These are phyloP conservation scores for Jatropha multifida DNA, from an alignment of 441 rosid genomes.

Conservation along the genomic window DNA sequence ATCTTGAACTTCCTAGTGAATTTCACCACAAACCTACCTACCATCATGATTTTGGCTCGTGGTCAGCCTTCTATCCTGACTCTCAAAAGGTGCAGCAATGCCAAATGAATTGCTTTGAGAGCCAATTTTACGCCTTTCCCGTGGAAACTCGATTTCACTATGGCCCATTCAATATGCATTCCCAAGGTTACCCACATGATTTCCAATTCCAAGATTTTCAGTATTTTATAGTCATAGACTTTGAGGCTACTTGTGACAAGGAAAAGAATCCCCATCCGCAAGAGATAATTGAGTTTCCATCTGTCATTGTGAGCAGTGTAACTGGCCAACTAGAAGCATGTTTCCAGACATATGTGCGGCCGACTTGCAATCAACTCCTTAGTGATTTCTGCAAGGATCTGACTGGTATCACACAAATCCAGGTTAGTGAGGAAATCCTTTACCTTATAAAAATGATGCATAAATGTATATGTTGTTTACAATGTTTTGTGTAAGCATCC, in stretches of 20 bases:
- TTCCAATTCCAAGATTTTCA: slow-evolving; percentile 57
- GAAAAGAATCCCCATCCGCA: slow-evolving; percentile 64
- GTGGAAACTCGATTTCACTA: slow-evolving; percentile 40
- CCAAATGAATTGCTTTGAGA: slow-evolving; percentile 40
- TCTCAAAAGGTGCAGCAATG: slow-evolving; percentile 42
- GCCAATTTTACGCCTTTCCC: slow-evolving; percentile 42
- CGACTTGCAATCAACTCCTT: slow-evolving; percentile 57
- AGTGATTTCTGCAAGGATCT: slow-evolving; percentile 75
- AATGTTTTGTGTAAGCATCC: background rate
- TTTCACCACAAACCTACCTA: slow-evolving; percentile 36
- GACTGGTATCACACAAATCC: slow-evolving; percentile 69
- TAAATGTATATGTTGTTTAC: background rate
- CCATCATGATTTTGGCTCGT: slow-evolving; percentile 41
- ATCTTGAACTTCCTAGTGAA: slow-evolving; percentile 41
- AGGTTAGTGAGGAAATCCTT: slow-evolving; percentile 36
- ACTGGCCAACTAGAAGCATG: slow-evolving; percentile 65
- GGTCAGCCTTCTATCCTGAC: slow-evolving; percentile 45
- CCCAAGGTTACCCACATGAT: slow-evolving; percentile 40
- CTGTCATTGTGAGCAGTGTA: slow-evolving; percentile 57
- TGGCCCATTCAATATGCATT: slow-evolving; percentile 31
- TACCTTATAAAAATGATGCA: background rate
- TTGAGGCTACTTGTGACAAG: slow-evolving; percentile 76
- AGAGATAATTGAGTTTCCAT: slow-evolving; percentile 78
- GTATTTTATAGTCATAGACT: slow-evolving; percentile 70
- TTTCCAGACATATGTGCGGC: slow-evolving; percentile 71